These are phyloP conservation scores for Agaricus sinodeliciosus DNA, from an alignment of 768 basidiomycete species.

Conservation along the genomic window DNA sequence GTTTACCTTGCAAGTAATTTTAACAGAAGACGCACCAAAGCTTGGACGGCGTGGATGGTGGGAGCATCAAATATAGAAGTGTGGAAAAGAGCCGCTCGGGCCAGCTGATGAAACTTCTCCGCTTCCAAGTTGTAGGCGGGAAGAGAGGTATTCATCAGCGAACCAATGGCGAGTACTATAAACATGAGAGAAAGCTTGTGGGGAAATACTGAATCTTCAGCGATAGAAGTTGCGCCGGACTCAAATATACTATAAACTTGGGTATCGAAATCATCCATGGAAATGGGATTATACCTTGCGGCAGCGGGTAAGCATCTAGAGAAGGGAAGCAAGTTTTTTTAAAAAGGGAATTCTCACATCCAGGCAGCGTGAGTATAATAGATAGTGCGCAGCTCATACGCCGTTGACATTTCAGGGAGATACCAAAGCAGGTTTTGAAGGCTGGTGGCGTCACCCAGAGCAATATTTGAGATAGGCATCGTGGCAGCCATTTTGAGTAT, in stretches of 20 bases:
- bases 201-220: conserved; percentile 45
- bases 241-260: conserved; percentile 53
- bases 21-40: conserved; percentile 40
- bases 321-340: not conserved
- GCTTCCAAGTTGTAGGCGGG: conserved; percentile 60
- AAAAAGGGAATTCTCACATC: conserved; percentile 43
- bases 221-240: conserved; percentile 31
- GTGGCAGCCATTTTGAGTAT: conserved; percentile 60
- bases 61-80: conserved; percentile 62
- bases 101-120: conserved; percentile 64
- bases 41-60: conserved; percentile 60
- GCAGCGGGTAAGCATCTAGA: not conserved
- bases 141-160: conserved; percentile 49
- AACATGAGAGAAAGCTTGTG: conserved; percentile 61
- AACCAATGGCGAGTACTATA: conserved; percentile 62
- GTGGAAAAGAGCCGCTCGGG: conserved; percentile 58
- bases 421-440: conserved; percentile 62
- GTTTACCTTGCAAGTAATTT: conserved; percentile 5
- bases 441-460: conserved; percentile 37
- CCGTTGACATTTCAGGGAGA: conserved; percentile 54
- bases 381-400: conserved; percentile 51
- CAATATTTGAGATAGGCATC: conserved; percentile 49
- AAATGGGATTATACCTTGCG: conserved; percentile 62
- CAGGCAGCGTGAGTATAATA: conserved; percentile 64
- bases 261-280: conserved; percentile 49